Evolutionary conservation across 2,329 filamentous ascomycete species (phyloP), one percentile per base, ranked within the genome.

Genomic region (Cordyceps sp.): DNA sequence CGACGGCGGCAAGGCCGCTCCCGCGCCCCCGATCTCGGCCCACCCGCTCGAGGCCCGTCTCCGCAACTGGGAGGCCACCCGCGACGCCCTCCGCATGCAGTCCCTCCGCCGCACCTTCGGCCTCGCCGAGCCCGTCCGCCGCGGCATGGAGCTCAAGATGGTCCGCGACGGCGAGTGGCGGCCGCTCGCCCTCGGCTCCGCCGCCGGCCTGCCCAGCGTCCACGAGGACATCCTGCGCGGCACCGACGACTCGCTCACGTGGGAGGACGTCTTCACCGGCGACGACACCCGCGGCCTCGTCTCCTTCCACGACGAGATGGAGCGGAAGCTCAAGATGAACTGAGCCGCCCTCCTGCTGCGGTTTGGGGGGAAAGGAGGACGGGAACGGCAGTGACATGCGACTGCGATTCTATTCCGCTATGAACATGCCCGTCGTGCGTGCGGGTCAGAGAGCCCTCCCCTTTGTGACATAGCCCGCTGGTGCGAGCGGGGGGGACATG

Each of bases 141-240:
- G 88, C 33, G 82, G 78, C 38, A 94, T 98, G 90, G 90, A 98
- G 65, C 67, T 93, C 54, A 82, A 84, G 70, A 88, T 93, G 51
- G 76, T 82, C 14, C 63, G 73, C 39, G 74, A 78, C 37, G 78
- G 83, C 41, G 75, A 82, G 55, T 93, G 85, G 78, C 69, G 74
- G 47, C 84, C 84, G 30, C 61, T 72, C 45, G 74, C 71, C 29
- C 61, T 93, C 34, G 73, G 76, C 24, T 57, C 61, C 32, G 73
- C 76, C 24, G 57, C 61, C 32, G 61, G 49, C 43, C 55, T 62
- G 30, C 66, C 70, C 10, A 73, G 74, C 48, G 66, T 96, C 32
- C 86, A 94, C 59, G 82, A 84, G 62, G 88, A 96, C 53, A 84
- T 98, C 40, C 60, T 98, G 48, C 69, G 67, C 38, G 86, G 85